Evolutionary conservation across 331 rosid genomes (phyloP), one percentile per base, ranked within the genome.

Genomic region (Telfairia occidentalis): DNA sequence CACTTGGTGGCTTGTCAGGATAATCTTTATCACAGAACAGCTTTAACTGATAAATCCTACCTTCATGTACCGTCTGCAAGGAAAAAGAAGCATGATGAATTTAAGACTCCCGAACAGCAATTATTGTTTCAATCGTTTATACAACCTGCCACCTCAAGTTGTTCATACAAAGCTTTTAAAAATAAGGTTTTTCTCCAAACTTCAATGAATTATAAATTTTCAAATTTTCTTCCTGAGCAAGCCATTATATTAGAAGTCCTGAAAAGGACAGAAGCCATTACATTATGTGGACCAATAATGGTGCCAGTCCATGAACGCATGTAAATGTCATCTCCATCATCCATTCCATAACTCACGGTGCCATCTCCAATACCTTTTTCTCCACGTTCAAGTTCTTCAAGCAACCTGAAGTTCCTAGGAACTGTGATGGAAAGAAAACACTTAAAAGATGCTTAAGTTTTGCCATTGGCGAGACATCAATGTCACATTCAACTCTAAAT

Each of bases 231-330:
- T 45, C 74, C 34, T 1, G 38, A 54, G 1, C 13, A 43, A 26
- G 35, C 53, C 18, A 71, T 4, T 71, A 59, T 58, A 30, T 5
- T 29, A 42, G 18, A 42, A 75, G 43, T 55, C 54, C 26, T 24
- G 40, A 58, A 26, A 46, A 75, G 78, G 18, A 43, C 21, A 16
- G 71, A 42, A 58, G 38, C 53, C 48, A 64, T 83, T 92, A 95
- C 99, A 87, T 95, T 95, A 72, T 95, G 99, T 70, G 99, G 99
- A 58, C 99, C 99, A 80, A 95, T 95, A 40, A 95, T 77, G 84
- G 99, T 95, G 80, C 99, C 99, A 71, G 99, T 95, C 99, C 99
- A 95, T 73, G 99, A 95, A 78, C 97, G 97, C 99, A 95, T 95
- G 87, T 90, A 92, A 81, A 95, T 95, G 83, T 95, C 99, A 78